Conservation (phyloP, 148 eudicot genomes). For the Talinum fruticosum region DNA sequence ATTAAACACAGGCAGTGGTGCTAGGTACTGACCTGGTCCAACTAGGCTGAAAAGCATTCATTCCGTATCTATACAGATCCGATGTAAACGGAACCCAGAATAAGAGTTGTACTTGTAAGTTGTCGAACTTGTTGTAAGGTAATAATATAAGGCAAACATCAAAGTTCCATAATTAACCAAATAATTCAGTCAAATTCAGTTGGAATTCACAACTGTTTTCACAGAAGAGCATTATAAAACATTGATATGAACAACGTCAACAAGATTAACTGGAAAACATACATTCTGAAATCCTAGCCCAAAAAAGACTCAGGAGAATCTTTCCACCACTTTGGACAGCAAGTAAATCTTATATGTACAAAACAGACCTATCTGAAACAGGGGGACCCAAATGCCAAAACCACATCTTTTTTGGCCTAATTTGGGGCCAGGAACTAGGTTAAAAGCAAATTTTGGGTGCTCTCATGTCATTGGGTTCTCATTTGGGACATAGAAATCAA, state of each 20-base stretch:
- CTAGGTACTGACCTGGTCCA: too few relatives aligned
- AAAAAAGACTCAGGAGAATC: slow-evolving; percentile 1
- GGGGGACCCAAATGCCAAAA: not conserved
- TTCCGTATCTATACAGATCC: too few relatives aligned
- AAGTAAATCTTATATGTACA: slow-evolving; percentile 26
- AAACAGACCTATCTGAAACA: slow-evolving; percentile 1
- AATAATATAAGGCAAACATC: too few relatives aligned
- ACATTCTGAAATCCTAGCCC: slow-evolving; percentile 1
- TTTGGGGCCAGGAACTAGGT: slow-evolving; percentile 20
- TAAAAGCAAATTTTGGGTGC: not conserved
- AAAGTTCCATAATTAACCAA: too few relatives aligned
- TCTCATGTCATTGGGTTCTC: slow-evolving; percentile 38
- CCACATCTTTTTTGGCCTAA: not conserved
- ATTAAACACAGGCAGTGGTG: too few relatives aligned
- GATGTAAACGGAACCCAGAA: too few relatives aligned
- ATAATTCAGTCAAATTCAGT: too few relatives aligned
- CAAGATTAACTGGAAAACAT: not conserved
- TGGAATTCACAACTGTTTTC: not conserved
- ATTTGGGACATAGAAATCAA: slow-evolving; percentile 82
- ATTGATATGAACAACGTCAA: not conserved
- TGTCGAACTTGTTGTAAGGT: too few relatives aligned
- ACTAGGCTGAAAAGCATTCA: too few relatives aligned
- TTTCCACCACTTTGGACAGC: slow-evolving; percentile 10
- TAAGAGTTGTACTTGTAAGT: too few relatives aligned
- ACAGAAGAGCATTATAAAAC: not conserved